Base-by-base conservation (phyloP, 2,329 filamentous ascomycete genomes). In the Clonostachys chloroleuca region DNA sequence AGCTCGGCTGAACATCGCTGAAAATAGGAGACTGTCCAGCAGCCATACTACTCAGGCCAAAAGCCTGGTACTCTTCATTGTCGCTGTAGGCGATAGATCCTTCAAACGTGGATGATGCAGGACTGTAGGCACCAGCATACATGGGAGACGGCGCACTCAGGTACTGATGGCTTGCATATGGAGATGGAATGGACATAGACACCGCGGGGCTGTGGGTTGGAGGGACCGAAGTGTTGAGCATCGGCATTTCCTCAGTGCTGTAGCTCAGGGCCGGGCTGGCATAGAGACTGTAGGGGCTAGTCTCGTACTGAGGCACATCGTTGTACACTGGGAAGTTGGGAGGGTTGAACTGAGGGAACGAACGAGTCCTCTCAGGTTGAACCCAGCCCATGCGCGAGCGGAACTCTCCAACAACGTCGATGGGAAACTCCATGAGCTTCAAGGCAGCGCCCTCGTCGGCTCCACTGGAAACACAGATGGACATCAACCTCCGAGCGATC, bases 401-500 rank as follows among this genome's bases (percentile, higher is more conserved):
- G 66, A 91, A 90, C 56, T 84, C 81, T 48, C 74, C 71, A 47
- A 88, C 81, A 42, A 83, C 81, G 54, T 87, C 78, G 47, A 87
- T 82, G 16, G 87, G 86, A 51, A 84, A 84, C 55, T 87, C 82
- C 82, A 90, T 87, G 40, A 91, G 73, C 6, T 74, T 70, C 51
- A 88, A 66, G 58, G 83, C 79, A 40, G 78, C 66, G 24, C 81
- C 78, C 14, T 74, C 74, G 47, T 81, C 78, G 49, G 77, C 72
- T 17, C 72, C 72, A 51, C 78, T 74, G 5, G 78, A 77, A 18
- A 82, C 69, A 56, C 80, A 89, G 69, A 89, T 80, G 18, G 83
- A 80, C 53, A 85, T 76, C 30, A 95, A 79, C 35, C 88, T 82
- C 43, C 82, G 80, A 42, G 90, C 84, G 58, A 96, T 96, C 61